Evolutionary conservation across 129 eudicot genomes (phyloP).

Genomic region (Scalesia atractyloides): DNA sequence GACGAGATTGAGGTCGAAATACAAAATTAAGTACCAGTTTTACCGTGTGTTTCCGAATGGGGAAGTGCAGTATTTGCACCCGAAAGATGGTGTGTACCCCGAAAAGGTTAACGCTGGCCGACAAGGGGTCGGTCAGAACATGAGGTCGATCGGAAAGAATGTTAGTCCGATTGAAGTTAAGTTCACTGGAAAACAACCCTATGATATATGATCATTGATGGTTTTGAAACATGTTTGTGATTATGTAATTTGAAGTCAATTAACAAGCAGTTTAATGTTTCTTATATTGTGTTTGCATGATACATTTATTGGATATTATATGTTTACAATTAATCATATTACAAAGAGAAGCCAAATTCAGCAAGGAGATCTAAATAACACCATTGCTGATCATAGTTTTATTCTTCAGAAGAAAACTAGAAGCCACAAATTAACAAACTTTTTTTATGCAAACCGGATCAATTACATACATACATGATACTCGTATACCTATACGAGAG

Average conservation of each 20-base stretch:
- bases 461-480: constrained; percentile 18
- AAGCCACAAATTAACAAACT: constrained; percentile 9
- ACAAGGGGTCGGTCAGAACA: constrained; percentile 75
- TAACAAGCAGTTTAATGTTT: constrained; percentile 15
- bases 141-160: constrained; percentile 85
- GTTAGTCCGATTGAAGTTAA: constrained; percentile 87
- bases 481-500: constrained; percentile 12
- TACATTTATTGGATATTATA: too few species aligned
- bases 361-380: constrained; percentile 35
- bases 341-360: constrained; percentile 25
- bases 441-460: constrained; percentile 10
- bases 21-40: constrained; percentile 86
- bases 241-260: constrained; percentile 33
- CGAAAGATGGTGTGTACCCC: constrained; percentile 94
- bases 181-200: constrained; percentile 85
- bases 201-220: constrained; percentile 53
- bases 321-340: too few species aligned
- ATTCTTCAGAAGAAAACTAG: constrained; percentile 26
- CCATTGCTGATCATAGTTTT: constrained; percentile 35
- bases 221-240: constrained; percentile 20
- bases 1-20: constrained; percentile 82
- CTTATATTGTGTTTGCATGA: neutral
- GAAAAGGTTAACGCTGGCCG: constrained; percentile 89
- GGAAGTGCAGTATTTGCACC: constrained; percentile 92
- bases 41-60: constrained; percentile 92